Percentiles rank a stretch among this genome's conserved stretches.
phyloP scores from a whole-genome alignment of 495 filamentous ascomycete species.

The Aspergillus panamensis region DNA sequence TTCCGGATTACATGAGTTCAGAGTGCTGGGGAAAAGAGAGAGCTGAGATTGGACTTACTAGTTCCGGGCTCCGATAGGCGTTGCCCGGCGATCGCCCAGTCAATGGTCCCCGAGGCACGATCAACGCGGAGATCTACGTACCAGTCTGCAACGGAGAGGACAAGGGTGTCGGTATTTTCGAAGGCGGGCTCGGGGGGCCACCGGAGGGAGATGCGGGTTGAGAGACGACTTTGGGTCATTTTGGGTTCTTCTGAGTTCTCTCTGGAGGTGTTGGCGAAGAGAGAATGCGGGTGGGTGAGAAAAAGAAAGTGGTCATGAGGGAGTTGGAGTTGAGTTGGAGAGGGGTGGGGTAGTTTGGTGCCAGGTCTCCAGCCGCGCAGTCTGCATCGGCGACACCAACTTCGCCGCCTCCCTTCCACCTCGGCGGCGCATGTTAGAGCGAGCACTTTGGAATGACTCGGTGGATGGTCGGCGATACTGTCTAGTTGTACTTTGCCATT shows the following conservation, averaged over 20 bases:
- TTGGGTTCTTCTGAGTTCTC: neutral
- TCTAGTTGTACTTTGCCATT: too few species aligned
- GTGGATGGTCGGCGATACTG: too few species aligned
- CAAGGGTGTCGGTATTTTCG: slow-evolving; percentile 45
- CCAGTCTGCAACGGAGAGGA: slow-evolving; percentile 43
- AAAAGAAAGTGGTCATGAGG: neutral
- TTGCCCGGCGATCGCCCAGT: slow-evolving; percentile 44
- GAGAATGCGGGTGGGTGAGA: too few species aligned
- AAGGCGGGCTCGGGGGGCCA: slow-evolving; percentile 39
- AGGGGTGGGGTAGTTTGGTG: too few species aligned
- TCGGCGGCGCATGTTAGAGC: too few species aligned
- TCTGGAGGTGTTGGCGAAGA: neutral
- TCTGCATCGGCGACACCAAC: too few species aligned
- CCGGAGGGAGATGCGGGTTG: slow-evolving; percentile 42
- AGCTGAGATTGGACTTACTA: slow-evolving; percentile 19
- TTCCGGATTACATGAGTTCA: neutral
- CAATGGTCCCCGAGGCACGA: slow-evolving; percentile 27
- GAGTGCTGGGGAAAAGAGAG: neutral
- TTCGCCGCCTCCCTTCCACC: too few species aligned
- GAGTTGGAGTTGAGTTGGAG: too few species aligned
- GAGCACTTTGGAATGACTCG: too few species aligned
- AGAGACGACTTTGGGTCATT: slow-evolving; percentile 29
- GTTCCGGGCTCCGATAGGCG: slow-evolving; percentile 34
- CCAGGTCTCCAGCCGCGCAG: too few species aligned
- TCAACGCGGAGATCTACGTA: slow-evolving; percentile 44